phyloP scores from a whole-genome alignment of 2,329 filamentous ascomycete genomes.

The Penicillium sp. region DNA sequence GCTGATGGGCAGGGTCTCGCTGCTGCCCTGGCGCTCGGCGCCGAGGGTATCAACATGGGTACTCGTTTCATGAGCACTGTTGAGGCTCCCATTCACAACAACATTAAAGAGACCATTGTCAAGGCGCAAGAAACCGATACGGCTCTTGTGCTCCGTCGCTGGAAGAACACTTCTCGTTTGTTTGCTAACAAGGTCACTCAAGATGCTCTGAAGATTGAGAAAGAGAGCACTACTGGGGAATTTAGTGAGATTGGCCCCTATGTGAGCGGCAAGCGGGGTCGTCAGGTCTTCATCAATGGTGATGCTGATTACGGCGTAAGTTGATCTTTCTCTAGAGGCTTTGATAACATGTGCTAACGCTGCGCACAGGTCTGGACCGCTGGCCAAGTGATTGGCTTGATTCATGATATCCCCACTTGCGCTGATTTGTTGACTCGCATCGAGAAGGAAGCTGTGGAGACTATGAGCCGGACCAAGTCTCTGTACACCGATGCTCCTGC shows the following conservation, averaged over 20 bases:
- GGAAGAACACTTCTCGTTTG: slow-evolving; percentile 88
- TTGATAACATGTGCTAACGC: slow-evolving; percentile 12
- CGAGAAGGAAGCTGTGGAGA: slow-evolving; percentile 72
- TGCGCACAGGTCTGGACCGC: slow-evolving; percentile 82
- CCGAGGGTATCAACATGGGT: slow-evolving; percentile 97
- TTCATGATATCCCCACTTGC: slow-evolving; percentile 80
- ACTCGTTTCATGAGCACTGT: slow-evolving; percentile 96
- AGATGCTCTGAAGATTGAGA: slow-evolving; percentile 80
- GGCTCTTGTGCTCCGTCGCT: slow-evolving; percentile 79
- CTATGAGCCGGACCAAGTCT: slow-evolving; percentile 61
- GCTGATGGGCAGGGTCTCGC: slow-evolving; percentile 92
- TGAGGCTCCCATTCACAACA: slow-evolving; percentile 87
- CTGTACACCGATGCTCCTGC: slow-evolving; percentile 51
- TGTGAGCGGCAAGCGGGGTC: slow-evolving; percentile 86
- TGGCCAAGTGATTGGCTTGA: slow-evolving; percentile 89
- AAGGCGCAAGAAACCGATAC: slow-evolving; percentile 88
- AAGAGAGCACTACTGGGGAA: slow-evolving; percentile 77
- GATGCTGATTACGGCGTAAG: slow-evolving; percentile 86
- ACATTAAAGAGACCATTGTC: slow-evolving; percentile 93
- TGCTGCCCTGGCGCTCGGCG: slow-evolving; percentile 84
- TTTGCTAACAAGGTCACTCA: slow-evolving; percentile 88
- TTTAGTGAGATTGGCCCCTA: slow-evolving; percentile 85
- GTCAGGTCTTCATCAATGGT: slow-evolving; percentile 88
- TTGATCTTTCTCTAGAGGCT: slow-evolving; percentile 24
- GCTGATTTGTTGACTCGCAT: slow-evolving; percentile 69